phyloP scores from a whole-genome alignment of 1,284 basidiomycete species.

The Gomphus sp. region DNA sequence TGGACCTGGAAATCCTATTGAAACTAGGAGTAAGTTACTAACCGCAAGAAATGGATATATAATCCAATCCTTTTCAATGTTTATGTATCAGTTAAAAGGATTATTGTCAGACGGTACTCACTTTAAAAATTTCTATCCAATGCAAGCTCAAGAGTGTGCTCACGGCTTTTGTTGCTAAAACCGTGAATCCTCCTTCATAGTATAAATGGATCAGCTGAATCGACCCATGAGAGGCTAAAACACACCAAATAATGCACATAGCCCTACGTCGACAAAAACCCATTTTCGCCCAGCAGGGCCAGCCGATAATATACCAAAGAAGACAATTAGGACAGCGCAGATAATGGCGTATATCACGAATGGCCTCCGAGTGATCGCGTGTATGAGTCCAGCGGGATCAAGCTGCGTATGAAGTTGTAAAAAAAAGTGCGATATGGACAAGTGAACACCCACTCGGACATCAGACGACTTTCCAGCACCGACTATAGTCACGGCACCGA shows the following conservation, averaged over 20 bases:
- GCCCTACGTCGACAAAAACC: conserved; percentile 81
- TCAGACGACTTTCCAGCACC: conserved; percentile 67
- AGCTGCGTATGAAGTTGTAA: conserved; percentile 20
- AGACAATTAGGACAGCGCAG: conserved; percentile 45
- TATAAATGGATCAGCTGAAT: not conserved
- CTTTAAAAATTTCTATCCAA: conserved; percentile 63
- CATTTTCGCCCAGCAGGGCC: conserved; percentile 49
- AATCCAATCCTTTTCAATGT: conserved; percentile 42
- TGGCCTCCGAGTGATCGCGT: conserved; percentile 58
- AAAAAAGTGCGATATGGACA: not conserved
- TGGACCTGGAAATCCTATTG: conserved; percentile 17
- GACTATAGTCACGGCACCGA: conserved; percentile 90
- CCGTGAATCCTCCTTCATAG: conserved; percentile 79
- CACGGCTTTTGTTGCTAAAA: conserved; percentile 88
- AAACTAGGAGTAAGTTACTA: conserved; percentile 14
- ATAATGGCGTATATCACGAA: conserved; percentile 69
- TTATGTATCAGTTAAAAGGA: not conserved
- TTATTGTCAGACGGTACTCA: not conserved
- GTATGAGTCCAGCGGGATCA: conserved; percentile 58
- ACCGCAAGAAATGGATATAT: conserved; percentile 70
- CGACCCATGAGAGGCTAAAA: not conserved
- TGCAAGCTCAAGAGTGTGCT: conserved; percentile 76
- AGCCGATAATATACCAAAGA: conserved; percentile 48
- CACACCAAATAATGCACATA: conserved; percentile 81
- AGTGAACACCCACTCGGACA: conserved; percentile 36